Evolutionary conservation across 306 rosid genomes (phyloP), one percentile per base, ranked within the genome.

Genomic region (Trichosanthes cucumerina): DNA sequence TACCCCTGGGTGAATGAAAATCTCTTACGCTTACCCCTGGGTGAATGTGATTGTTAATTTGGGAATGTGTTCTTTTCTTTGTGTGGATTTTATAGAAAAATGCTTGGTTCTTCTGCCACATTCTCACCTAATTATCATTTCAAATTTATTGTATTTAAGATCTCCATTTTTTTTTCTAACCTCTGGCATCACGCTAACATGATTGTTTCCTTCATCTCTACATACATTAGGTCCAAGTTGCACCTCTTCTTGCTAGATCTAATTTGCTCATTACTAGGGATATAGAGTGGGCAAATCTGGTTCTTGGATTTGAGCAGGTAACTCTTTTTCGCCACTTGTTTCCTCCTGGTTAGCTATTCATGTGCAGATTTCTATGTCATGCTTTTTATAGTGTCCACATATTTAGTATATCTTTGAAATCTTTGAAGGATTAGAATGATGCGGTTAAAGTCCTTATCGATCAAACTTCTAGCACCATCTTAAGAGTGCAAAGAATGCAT

Each of bases 271-370:
- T 95, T 82, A 89, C 96, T 66, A 89, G 96, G 87, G 92, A 91
- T 84, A 88, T 92, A 23, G 98, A 95, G 87, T 95, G 98, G 98
- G 98, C 96, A 62, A 95, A 95, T 88, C 96, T 95, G 83, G 88
- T 88, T 3, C 64, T 92, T 79, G 98, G 98, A 68, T 94, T 92
- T 82, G 98, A 95, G 85, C 96, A 95, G 96, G 97, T 94, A 78
- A 71, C 72, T 66, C 62, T 83, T 80, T 70, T 31, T 77, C 80
- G 16, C 5, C 11, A 23, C 52, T 39, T 39, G 41, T 60, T 78
- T 72, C 14, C 59, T 72, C 43, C 36, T 26, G 77, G 34, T 47
- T 47, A 28, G n/a, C 26, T 72, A 72, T 46, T 72, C 77, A 44
- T 5, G 59, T 47, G 59, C 24, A 7, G 15, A 72, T 72, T 72